Evolutionary conservation across 768 basidiomycete species (phyloP), one percentile per base, ranked within the genome.

Genomic region (Trametopsis cervina): DNA sequence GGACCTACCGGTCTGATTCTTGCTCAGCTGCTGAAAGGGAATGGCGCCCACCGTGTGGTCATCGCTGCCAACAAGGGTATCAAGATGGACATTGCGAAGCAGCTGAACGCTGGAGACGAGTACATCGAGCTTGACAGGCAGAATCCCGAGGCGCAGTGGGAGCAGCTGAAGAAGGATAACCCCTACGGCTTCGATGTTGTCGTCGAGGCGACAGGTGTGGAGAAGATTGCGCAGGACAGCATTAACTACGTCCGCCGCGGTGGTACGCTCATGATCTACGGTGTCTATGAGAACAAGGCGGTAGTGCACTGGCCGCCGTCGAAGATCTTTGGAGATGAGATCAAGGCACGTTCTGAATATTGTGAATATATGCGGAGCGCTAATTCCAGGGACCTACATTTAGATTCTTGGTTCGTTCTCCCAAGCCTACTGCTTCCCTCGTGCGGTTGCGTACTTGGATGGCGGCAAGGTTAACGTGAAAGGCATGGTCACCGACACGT

Each of bases 371-470:
- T 7, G 29, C 18, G 3, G 15, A n/a, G 21, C 22, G 15, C 40
- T 35, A 24, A 1, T 23, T 21, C n/a, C n/a, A n/a, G n/a, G n/a
- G n/a, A n/a, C n/a, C n/a, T n/a, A n/a, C n/a, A 20, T 20, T 7
- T 26, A 89, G 86, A 89, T 92, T 56, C 87, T 93, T 50, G 89
- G 90, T n/a, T 93, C 90, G 4, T 93, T 92, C 72, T 86, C 90
- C 17, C 91, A 94, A 55, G 84, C 83, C 0, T 85, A 71, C 68
- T 92, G 91, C 67, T 93, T 95, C 83, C 89, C 90, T 36, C 82
- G 91, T 10, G 89, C 91, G 1, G 80, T 95, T 17, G 88, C 84
- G 3, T 93, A 93, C 64, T 77, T 95, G 15, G 91, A 95, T 55
- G 77, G 80, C 53, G 87, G 88, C 11, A 92, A 90, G 70, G 72